Evolutionary conservation across 2,329 filamentous ascomycete genomes (phyloP), one percentile per base, ranked within the genome.

Genomic region (Fusarium nanum): DNA sequence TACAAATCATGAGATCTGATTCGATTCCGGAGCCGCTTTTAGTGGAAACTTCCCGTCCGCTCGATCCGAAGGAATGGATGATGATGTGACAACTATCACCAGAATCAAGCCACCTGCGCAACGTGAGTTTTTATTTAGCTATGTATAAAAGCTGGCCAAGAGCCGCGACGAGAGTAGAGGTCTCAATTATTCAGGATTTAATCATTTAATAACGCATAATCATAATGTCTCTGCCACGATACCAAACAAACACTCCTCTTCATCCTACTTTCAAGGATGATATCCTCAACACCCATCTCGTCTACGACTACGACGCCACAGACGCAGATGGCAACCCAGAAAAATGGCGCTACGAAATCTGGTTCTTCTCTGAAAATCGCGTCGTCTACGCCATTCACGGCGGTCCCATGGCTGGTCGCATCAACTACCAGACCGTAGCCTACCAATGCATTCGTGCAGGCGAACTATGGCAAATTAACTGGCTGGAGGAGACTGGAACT

Each of bases 301-400:
- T 89, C 56, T 89, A 89, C 74, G 86, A 89, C 68, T 88, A 88
- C 68, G 80, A 83, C 42, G 85, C 84, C 1, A 76, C 83, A 55
- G 82, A 85, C 57, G 68, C 66, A 4, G 59, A 82, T 2, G 85
- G 86, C 12, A 84, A 84, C 7, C 82, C 85, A 0, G 84, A 88
- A 54, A 88, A 87, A 74, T 89, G 87, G 87, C 83, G 85, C 3
- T 89, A 89, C 70, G 87, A 89, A 64, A 83, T 89, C 73, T 89
- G 87, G 87, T 88, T 88, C 77, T 86, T 85, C 70, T 86, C 83
- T n/a, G 77, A 83, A 20, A 77, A 82, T 56, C 82, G 86, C 7
- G 83, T 88, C 49, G 83, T 89, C 62, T 89, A 89, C 69, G 83
- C 83, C 25, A 89, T 89, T 57, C 86, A 89, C 68, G 86, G 87